Evolutionary conservation across 345 rosid genomes (phyloP), one percentile per base, ranked within the genome.

Genomic region (Salix arbutifolia): DNA sequence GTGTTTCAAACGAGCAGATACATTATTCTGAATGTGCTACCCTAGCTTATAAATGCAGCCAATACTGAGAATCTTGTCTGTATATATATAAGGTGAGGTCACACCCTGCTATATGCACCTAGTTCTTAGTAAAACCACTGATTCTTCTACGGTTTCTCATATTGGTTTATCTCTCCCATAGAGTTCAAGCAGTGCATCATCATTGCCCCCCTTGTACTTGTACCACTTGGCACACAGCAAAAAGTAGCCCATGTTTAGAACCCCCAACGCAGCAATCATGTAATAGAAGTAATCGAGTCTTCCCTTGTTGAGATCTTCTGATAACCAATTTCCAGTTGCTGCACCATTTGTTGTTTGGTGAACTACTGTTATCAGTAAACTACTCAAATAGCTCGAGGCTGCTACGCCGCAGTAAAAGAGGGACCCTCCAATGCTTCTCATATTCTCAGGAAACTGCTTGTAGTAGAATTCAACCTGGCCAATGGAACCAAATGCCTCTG

Each of bases 401-500:
- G 80, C 74, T 2, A 28, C 1, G 21, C 61, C 23, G 4, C 30
- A 65, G 4, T 44, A 61, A 35, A 71, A 65, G n/a, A 77, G 30
- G 17, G 80, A 62, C 9, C 64, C 67, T 2, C 35, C 81, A n/a
- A 78, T 65, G 23, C 81, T 78, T 69, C 72, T 72, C 80, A 76
- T 69, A 16, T 69, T 38, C 25, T 77, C 80, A 3, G 75, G 80
- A 30, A 77, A 70, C 58, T 70, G 69, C 74, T 60, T 42, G 66
- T 77, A 33, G 75, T 56, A 77, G 74, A 77, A 77, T 28, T 77
- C 80, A 13, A 48, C 23, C 48, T 70, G 75, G 4, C 75, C 75
- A 23, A 77, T n/a, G 7, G 31, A 21, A 26, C 16, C 31, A 60
- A 78, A 66, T 23, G 83, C 86, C 46, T 84, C 85, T 0, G 82